phyloP scores from a whole-genome alignment of 2,329 filamentous ascomycete genomes.

The Teratosphaeria destructans region DNA sequence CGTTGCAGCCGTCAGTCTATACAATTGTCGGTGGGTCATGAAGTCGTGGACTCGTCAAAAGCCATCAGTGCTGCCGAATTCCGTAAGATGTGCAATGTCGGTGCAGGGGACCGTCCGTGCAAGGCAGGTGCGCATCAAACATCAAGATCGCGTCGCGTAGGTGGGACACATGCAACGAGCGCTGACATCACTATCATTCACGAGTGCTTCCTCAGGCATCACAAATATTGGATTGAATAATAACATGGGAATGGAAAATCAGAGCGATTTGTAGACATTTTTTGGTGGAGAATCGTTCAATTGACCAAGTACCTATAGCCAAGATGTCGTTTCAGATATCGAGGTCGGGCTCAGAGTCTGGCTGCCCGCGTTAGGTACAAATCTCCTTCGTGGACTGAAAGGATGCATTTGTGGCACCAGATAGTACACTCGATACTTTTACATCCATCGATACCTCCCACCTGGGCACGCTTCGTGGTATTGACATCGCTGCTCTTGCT shows the following conservation, averaged over 20 bases:
- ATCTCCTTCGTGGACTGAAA: neutral
- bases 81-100: neutral
- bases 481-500: conserved; percentile 7
- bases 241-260: neutral
- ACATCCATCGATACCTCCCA: neutral
- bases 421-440: neutral
- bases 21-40: neutral
- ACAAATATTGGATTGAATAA: neutral
- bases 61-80: neutral
- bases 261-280: neutral
- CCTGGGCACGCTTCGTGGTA: conserved; percentile 14
- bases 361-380: neutral
- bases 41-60: neutral
- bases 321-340: neutral
- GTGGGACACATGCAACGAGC: neutral
- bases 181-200: neutral
- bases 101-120: neutral
- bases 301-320: neutral
- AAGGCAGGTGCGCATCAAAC: neutral
- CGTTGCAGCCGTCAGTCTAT: neutral
- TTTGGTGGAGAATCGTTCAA: too few species aligned
- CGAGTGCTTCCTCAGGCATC: neutral
- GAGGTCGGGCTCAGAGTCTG: neutral
- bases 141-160: neutral
- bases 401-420: neutral